phyloP scores from a whole-genome alignment of 2,329 filamentous ascomycete genomes.

The Tothia fuscella region DNA sequence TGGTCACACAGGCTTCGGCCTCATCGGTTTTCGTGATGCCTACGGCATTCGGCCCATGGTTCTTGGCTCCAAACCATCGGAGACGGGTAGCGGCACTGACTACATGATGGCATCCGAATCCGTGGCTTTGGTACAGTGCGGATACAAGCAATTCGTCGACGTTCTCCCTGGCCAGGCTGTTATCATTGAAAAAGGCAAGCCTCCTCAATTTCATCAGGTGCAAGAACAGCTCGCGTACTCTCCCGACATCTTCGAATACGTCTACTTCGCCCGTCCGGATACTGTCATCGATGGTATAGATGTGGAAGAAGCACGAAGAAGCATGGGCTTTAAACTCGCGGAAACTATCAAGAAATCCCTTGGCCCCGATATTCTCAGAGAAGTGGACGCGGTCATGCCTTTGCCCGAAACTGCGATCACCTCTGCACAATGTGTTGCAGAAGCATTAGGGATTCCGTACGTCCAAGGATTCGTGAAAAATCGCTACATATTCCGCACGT shows the following conservation, averaged over 20 bases:
- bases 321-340: slow-evolving; percentile 76
- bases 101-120: slow-evolving; percentile 91
- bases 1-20: slow-evolving; percentile 58
- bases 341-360: slow-evolving; percentile 57
- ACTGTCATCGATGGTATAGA: slow-evolving; percentile 78
- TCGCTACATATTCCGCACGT: slow-evolving; percentile 77
- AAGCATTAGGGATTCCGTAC: slow-evolving; percentile 62
- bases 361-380: slow-evolving; percentile 54
- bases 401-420: slow-evolving; percentile 77
- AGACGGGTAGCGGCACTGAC: slow-evolving; percentile 54
- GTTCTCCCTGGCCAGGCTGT: slow-evolving; percentile 77
- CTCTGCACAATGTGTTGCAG: slow-evolving; percentile 64
- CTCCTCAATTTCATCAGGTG: slow-evolving; percentile 66
- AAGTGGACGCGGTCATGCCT: slow-evolving; percentile 77
- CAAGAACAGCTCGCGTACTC: slow-evolving; percentile 56
- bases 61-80: slow-evolving; percentile 60
- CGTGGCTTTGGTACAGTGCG: slow-evolving; percentile 69
- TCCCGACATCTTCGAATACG: slow-evolving; percentile 78
- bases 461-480: slow-evolving; percentile 82
- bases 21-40: slow-evolving; percentile 68
- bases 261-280: slow-evolving; percentile 79
- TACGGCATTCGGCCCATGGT: slow-evolving; percentile 76
- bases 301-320: slow-evolving; percentile 69
- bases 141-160: slow-evolving; percentile 64
- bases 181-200: slow-evolving; percentile 66